Base-by-base conservation (phyloP, 1,139 yeast genomes). In the Geotrichum reessii region DNA sequence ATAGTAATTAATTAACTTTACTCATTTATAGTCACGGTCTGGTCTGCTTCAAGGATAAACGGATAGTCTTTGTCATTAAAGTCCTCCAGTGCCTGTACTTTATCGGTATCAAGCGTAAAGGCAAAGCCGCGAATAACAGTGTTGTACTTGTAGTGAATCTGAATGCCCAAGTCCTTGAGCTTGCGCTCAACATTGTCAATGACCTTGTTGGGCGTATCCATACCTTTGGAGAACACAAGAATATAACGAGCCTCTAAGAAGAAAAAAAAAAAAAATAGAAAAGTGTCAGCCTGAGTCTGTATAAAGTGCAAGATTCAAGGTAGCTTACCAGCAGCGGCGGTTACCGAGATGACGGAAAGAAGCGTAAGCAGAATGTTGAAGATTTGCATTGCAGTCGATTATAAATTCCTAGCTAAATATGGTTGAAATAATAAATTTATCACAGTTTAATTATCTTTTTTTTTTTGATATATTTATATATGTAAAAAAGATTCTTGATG, bases 321-420 rank as follows among this genome's bases (percentile, higher is more conserved):
- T 40, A 19, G 52, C 46, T 56, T 56, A 19, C 61, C 62, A 12
- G 61, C 56, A 17, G 58, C 53, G 9, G 60, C 60, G 4, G 60
- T 53, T 8, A 62, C 42, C 2, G 58, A 51, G 6, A 58, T 40
- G n/a, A 47, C 48, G 19, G 61, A 47, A 46, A 80, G 79, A 25
- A 76, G 80, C 58, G 78, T 86, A 5, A 79, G 78, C 64, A 72
- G 70, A 59, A 73, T 72, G 51, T 80, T 79, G 65, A 75, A 82
- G 50, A 52, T 47, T 31, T 31, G 58, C 59, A 53, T n/a, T n/a
- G n/a, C n/a, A n/a, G n/a, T n/a, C n/a, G n/a, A n/a, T n/a, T n/a
- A n/a, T n/a, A n/a, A n/a, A n/a, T n/a, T n/a, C n/a, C n/a, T 56
- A 22, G 33, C 47, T 24, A 14, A 12, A n/a, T 17, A 14, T 4